phyloP scores from a whole-genome alignment of 176 grass and related monocot genomes.

The Guadua angustifolia region DNA sequence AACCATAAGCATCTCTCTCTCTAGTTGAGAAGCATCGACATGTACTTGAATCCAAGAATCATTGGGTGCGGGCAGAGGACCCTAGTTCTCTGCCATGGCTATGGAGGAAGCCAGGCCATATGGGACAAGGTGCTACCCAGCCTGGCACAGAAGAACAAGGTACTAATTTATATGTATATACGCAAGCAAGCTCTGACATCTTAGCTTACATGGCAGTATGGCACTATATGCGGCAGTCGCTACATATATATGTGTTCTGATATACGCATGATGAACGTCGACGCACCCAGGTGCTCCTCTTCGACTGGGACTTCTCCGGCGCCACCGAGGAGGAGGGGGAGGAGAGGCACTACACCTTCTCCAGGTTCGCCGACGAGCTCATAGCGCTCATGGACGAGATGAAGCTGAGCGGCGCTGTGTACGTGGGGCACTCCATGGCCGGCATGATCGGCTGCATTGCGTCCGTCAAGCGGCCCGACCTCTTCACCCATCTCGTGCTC shows the following conservation, averaged over 20 bases:
- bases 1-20: constrained; percentile 2
- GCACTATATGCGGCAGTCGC: background rate
- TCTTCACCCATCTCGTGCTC: constrained; percentile 74
- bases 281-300: constrained; percentile 55
- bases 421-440: constrained; percentile 83
- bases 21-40: background rate
- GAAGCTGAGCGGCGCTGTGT: constrained; percentile 51
- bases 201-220: background rate
- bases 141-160: constrained; percentile 49
- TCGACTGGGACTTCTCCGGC: constrained; percentile 84
- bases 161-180: background rate
- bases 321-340: background rate
- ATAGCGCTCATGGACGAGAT: constrained; percentile 63
- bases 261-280: background rate
- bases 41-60: constrained; percentile 64
- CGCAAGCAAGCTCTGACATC: background rate
- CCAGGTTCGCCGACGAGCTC: constrained; percentile 57
- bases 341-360: constrained; percentile 54
- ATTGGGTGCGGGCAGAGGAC: constrained; percentile 62
- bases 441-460: constrained; percentile 86
- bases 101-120: constrained; percentile 62
- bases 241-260: background rate
- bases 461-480: constrained; percentile 63
- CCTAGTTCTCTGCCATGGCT: constrained; percentile 79
- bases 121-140: constrained; percentile 65